phyloP scores from a whole-genome alignment of 2,329 filamentous ascomycete species.

The Purpureocillium lavendulum region DNA sequence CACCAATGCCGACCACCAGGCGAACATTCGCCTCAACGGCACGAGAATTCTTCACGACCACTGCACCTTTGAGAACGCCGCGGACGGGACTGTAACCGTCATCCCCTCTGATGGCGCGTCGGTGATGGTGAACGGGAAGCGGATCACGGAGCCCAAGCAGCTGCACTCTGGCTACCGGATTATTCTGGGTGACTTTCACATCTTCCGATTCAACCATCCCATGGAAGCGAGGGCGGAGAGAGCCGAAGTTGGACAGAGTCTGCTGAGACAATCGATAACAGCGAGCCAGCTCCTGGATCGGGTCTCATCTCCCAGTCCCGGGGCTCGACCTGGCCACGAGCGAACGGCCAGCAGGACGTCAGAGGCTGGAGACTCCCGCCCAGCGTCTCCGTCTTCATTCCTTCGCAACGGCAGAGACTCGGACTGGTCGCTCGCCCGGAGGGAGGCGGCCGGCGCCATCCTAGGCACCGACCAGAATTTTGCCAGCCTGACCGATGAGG shows the following conservation, averaged over 20 bases:
- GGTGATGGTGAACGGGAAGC: slow-evolving; percentile 95
- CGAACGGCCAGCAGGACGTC: slow-evolving; percentile 73
- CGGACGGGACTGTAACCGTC: slow-evolving; percentile 87
- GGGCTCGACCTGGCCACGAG: slow-evolving; percentile 56
- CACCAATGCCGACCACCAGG: slow-evolving; percentile 62
- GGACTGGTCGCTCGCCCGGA: slow-evolving; percentile 88
- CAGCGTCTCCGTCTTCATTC: slow-evolving; percentile 69
- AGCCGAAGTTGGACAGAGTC: slow-evolving; percentile 70
- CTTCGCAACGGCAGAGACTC: slow-evolving; percentile 63
- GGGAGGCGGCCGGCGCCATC: slow-evolving; percentile 87
- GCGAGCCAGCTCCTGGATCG: slow-evolving; percentile 54
- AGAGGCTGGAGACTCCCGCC: slow-evolving; percentile 69
- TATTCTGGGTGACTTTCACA: slow-evolving; percentile 96
- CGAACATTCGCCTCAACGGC: slow-evolving; percentile 89
- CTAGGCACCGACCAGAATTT: slow-evolving; percentile 89
- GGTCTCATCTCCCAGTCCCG: slow-evolving; percentile 47
- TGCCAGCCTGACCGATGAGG: slow-evolving; percentile 81
- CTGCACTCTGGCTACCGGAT: slow-evolving; percentile 89
- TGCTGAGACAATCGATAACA: slow-evolving; percentile 74
- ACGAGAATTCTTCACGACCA: slow-evolving; percentile 88
- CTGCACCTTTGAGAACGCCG: slow-evolving; percentile 81
- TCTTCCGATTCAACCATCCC: slow-evolving; percentile 96
- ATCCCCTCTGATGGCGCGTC: slow-evolving; percentile 85
- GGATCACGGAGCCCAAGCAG: slow-evolving; percentile 76
- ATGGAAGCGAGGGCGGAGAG: slow-evolving; percentile 91